Evolutionary conservation across 352 stramenopile species (phyloP), one percentile per base, ranked within the genome.

Genomic region (Phytophthora meadii): DNA sequence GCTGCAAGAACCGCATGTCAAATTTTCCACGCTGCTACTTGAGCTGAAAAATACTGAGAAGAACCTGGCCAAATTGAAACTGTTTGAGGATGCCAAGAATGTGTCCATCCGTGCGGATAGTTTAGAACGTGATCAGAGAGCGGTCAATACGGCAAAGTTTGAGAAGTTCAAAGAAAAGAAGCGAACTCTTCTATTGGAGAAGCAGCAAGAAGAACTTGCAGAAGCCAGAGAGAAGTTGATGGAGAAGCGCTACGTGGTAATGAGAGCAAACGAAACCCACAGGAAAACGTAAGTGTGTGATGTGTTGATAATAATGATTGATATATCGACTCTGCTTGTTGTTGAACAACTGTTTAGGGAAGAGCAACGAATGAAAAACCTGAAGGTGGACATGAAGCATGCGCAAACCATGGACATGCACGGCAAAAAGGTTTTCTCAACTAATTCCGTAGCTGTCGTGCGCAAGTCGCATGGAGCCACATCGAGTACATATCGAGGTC

Each of bases 31-130:
- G n/a, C 32, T 89, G 14, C 47, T 93, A 15, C 72, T 93, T 11
- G 82, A 93, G 42, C 63, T 92, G 6, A 88, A 90, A 44, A 81
- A 87, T 46, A 90, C 84, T 8, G 82, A 93, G 54, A 83, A 82
- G 49, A 91, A 80, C 46, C 45, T 93, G 51, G 65, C 84, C 1
- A 70, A 68, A 1, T 56, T 93, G 7, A 74, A 77, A 25, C 68
- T 92, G 27, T 93, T 90, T 50, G 84, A 93, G 55, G 82, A 93
- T 41, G 84, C 84, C 12, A 87, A 87, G 49, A 93, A 81, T 37
- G 84, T 93, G 7, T 93, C 81, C 49, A 46, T 71, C 3, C 74
- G 80, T 42, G 73, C 74, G 0, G 76, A 85, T n/a, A 65, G 65
- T 2, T 89, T 93, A 69, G 84, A 93, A 42, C 80, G 74, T 15